These are phyloP conservation scores for Lactarius sp. DNA, from an alignment of 768 basidiomycete genomes.

Conservation along the genomic window DNA sequence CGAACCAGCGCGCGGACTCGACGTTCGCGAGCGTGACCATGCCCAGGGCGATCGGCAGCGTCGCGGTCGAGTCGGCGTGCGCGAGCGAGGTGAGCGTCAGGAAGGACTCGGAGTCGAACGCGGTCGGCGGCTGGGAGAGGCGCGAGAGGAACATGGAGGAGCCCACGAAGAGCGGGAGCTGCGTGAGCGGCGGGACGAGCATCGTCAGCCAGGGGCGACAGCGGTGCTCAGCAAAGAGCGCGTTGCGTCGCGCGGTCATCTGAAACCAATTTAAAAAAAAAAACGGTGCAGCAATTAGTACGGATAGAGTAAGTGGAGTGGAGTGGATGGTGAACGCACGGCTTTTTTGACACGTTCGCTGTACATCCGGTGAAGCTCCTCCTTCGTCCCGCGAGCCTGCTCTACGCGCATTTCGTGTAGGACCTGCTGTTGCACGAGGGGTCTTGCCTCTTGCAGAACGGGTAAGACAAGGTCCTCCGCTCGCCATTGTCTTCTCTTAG, in stretches of 20 bases:
- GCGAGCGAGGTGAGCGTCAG: constrained; percentile 65
- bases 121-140: constrained; percentile 53
- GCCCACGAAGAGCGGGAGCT: constrained; percentile 70
- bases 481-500: constrained; percentile 29
- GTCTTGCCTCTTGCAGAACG: constrained; percentile 20
- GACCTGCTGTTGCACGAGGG: constrained; percentile 19
- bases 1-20: constrained; percentile 65
- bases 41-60: constrained; percentile 66
- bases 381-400: constrained; percentile 19
- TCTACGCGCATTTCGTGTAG: constrained; percentile 17
- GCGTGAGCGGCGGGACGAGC: constrained; percentile 54
- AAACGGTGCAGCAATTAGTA: no score
- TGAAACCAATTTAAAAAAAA: constrained; percentile 27
- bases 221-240: constrained; percentile 53
- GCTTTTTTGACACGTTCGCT: constrained; percentile 19
- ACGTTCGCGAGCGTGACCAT: constrained; percentile 74
- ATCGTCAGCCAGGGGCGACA: constrained; percentile 58
- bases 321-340: constrained; percentile 12
- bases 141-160: constrained; percentile 54
- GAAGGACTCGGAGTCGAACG: constrained; percentile 74
- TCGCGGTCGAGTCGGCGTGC: constrained; percentile 65
- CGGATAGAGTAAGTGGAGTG: no score
- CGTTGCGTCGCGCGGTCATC: constrained; percentile 51
- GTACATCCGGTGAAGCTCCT: constrained; percentile 20
- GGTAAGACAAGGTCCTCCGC: constrained; percentile 29